Base-by-base conservation (phyloP, 441 rosid species). In the Kokia cookei region DNA sequence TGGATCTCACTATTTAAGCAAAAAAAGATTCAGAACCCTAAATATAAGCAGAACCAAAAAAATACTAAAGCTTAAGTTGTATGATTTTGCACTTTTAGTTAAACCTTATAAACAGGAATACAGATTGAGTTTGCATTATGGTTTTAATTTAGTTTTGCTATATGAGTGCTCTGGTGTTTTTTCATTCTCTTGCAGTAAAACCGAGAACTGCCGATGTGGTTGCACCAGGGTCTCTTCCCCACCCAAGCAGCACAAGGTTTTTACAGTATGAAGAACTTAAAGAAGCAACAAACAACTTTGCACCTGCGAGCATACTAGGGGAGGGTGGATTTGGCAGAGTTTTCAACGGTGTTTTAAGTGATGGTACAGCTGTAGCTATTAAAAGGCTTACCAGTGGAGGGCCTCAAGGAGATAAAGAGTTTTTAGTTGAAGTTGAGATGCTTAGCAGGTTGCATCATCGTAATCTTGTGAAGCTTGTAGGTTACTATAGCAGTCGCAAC, bases 251-350 rank as follows among this genome's bases (percentile, higher is more conserved):
- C 71, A 93, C 98, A 45, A 85, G 97, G 8, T 91, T 93, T 86
- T 78, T 95, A 53, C 85, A 97, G 77, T 95, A 88, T 75, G 99
- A 95, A 83, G 98, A 95, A 85, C 97, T 94, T 74, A 88, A 87
- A 76, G 93, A 87, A 75, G 98, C 98, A 48, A 92, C 98, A 63
- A 88, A 90, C 84, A 91, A 92, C 88, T 94, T 94, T 65, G 90
- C 89, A 76, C 75, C 86, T 69, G 77, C 92, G 40, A 94, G 97
- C 87, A 80, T 92, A 78, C 91, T 94, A 51, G 98, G 98, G 62
- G 98, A 94, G 87, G 98, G 98, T 45, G 98, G 98, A 58, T 94
- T 94, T 86, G 98, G 98, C 71, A 89, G 84, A 82, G 98, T 94
- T 86, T 94, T 92, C 86, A 89, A 90, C 83, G 98, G 98, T 76